Conservation (phyloP, 108 stramenopile species). For the Chaetoceros muelleri region DNA sequence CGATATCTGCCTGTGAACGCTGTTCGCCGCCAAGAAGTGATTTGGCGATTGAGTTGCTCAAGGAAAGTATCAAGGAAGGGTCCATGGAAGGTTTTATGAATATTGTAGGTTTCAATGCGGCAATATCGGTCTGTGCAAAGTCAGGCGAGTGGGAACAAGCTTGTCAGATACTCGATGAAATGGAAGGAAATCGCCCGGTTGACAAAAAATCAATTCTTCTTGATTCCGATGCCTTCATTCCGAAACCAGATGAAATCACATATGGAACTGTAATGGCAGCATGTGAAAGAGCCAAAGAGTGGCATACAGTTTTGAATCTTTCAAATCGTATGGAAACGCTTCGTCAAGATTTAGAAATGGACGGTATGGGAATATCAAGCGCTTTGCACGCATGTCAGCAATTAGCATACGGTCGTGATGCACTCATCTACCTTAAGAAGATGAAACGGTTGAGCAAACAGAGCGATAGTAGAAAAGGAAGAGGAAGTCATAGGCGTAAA, state of each 20-base stretch:
- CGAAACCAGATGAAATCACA: constrained; percentile 58
- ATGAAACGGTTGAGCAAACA: constrained; percentile 36
- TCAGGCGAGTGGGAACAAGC: constrained; percentile 57
- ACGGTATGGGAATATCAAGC: constrained; percentile 53
- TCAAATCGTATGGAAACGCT: constrained; percentile 34
- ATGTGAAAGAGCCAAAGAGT: constrained; percentile 52
- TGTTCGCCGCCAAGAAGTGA: constrained; percentile 27
- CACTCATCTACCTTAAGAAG: constrained; percentile 43
- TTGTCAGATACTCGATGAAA: constrained; percentile 38
- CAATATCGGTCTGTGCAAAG: constrained; percentile 60
- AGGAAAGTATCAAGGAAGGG: constrained; percentile 33
- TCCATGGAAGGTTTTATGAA: constrained; percentile 38
- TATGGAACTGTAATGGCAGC: constrained; percentile 75
- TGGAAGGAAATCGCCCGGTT: constrained; percentile 20
- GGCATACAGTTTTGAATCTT: constrained; percentile 42
- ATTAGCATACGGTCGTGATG: constrained; percentile 53
- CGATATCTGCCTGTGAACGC: constrained; percentile 62
- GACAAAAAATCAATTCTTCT: constrained; percentile 1
- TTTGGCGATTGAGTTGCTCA: constrained; percentile 45
- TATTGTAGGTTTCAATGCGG: constrained; percentile 78
- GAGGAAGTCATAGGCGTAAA: neutral
- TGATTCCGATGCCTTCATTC: constrained; percentile 17
- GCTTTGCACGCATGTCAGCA: constrained; percentile 71
- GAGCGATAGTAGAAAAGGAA: neutral
- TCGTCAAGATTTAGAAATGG: constrained; percentile 35